Evolutionary conservation across 305 asterid genomes (phyloP).

Genomic region (Fraxinus platypoda): DNA sequence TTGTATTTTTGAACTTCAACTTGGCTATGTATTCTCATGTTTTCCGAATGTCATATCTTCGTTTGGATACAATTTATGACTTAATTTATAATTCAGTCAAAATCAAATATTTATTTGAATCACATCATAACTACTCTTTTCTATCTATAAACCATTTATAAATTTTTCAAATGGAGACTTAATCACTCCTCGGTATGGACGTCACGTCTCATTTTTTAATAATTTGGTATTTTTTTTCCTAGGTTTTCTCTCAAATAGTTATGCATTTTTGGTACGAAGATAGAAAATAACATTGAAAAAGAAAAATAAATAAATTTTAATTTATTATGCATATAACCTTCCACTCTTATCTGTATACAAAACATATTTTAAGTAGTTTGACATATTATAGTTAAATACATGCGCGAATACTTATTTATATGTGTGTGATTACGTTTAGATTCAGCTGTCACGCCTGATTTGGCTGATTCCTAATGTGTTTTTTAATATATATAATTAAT

Average conservation of each 20-base stretch:
- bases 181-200: neutral
- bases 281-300: neutral
- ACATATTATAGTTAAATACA: neutral
- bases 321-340: neutral
- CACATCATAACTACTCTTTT: neutral
- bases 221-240: neutral
- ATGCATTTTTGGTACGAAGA: neutral
- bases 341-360: neutral
- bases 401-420: neutral
- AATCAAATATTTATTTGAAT: neutral
- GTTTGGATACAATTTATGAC: neutral
- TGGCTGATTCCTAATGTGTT: slow-evolving; percentile 31
- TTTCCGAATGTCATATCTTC: neutral
- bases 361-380: neutral
- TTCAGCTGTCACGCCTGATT: slow-evolving; percentile 41
- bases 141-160: too few species aligned
- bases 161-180: too few species aligned
- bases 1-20: neutral
- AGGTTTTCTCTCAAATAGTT: neutral
- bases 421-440: neutral
- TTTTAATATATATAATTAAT: neutral
- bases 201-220: neutral
- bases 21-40: neutral
- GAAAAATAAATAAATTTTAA: neutral
- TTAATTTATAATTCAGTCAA: neutral